phyloP scores from a whole-genome alignment of 2,329 filamentous ascomycete genomes.

The Tolypocladium album region DNA sequence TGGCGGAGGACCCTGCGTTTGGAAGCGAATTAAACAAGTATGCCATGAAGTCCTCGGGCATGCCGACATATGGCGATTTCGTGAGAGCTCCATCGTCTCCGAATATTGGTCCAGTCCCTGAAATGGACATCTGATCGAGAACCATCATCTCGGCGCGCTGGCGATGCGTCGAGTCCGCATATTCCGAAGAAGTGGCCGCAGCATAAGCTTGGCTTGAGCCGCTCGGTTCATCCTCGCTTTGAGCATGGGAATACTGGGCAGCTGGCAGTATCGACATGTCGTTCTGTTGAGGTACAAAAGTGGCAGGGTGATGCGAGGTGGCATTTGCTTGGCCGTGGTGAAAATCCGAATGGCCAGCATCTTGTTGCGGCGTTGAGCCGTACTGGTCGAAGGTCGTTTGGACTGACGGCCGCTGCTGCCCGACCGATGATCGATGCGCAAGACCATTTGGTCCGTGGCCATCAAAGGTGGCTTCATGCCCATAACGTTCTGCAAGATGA shows the following conservation, averaged over 20 bases:
- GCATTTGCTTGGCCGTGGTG: conserved; percentile 28
- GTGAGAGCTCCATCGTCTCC: conserved; percentile 68
- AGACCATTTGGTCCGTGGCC: conserved; percentile 21
- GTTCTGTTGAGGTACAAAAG: conserved; percentile 48
- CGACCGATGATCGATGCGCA: conserved; percentile 11
- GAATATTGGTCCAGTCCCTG: conserved; percentile 74
- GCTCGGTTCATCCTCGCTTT: conserved; percentile 13
- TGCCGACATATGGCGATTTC: conserved; percentile 72
- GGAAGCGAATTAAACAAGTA: conserved; percentile 60
- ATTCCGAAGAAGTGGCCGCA: conserved; percentile 28
- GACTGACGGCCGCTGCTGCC: conserved; percentile 31
- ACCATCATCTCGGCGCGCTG: conserved; percentile 44
- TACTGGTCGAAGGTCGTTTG: conserved; percentile 39
- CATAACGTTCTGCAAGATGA: conserved; percentile 1
- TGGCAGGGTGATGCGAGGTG: conserved; percentile 31
- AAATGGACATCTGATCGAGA: conserved; percentile 50
- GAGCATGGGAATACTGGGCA: conserved; percentile 37
- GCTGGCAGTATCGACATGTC: conserved; percentile 56
- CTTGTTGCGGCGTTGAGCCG: conserved; percentile 38
- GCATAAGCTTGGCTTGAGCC: conserved; percentile 27
- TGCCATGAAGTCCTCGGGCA: conserved; percentile 78
- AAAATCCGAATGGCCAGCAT: conserved; percentile 36
- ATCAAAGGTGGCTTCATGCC: background rate
- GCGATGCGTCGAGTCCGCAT: conserved; percentile 32
- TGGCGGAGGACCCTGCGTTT: conserved; percentile 12